phyloP scores from a whole-genome alignment of 495 filamentous ascomycete genomes.

The Symbiotaphrina buchneri region DNA sequence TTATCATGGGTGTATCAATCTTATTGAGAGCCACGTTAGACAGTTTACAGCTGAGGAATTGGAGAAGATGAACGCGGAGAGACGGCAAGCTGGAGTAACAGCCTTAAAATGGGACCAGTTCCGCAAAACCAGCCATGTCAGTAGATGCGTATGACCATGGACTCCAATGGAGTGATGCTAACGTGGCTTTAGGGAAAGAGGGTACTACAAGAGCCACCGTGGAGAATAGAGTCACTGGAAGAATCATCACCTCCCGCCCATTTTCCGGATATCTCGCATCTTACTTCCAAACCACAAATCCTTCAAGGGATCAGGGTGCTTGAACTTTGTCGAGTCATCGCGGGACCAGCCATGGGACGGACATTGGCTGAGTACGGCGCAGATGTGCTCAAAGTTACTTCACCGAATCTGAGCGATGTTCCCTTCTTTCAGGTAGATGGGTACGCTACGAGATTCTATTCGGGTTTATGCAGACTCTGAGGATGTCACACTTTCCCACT shows the following conservation, averaged over 20 bases:
- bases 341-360: conserved; percentile 27
- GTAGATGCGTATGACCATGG: conserved; percentile 23
- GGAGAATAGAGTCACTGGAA: conserved; percentile 16
- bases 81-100: conserved; percentile 27
- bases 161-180: conserved; percentile 20
- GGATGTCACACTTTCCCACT: too few relatives aligned
- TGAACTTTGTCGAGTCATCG: conserved; percentile 37
- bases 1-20: conserved; percentile 24
- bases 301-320: conserved; percentile 35
- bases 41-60: conserved; percentile 9
- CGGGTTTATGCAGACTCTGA: too few relatives aligned
- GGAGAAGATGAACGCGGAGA: conserved; percentile 10
- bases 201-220: conserved; percentile 19
- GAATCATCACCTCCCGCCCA: too few relatives aligned
- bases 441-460: too few relatives aligned
- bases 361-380: conserved; percentile 34
- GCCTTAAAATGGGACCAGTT: conserved; percentile 23
- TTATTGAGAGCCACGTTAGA: conserved; percentile 11
- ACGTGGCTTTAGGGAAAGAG: conserved; percentile 8
- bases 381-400: conserved; percentile 35
- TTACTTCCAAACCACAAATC: conserved; percentile 16
- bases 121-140: conserved; percentile 22
- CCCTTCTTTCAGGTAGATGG: conserved; percentile 20
- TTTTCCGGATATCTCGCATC: conserved; percentile 14
- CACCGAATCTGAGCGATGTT: conserved; percentile 26